These are phyloP conservation scores for Suillus subaureus DNA, from an alignment of 768 basidiomycete genomes.

Conservation along the genomic window DNA sequence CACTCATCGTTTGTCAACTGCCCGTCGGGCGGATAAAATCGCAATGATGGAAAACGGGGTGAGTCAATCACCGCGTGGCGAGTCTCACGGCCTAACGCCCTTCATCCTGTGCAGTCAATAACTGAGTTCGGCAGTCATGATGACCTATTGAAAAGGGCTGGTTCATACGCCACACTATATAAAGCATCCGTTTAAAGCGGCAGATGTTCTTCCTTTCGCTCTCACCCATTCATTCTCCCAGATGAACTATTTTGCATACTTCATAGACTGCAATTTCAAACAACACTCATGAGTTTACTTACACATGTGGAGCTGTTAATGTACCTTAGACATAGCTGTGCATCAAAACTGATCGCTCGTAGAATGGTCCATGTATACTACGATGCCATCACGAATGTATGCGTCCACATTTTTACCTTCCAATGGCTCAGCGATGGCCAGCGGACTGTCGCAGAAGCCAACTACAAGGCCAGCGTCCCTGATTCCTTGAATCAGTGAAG, in stretches of 20 bases:
- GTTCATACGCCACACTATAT: conserved; percentile 71
- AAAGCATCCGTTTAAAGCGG: conserved; percentile 59
- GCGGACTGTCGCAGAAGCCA: conserved; percentile 72
- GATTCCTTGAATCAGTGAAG: conserved; percentile 86
- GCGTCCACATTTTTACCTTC: conserved; percentile 66
- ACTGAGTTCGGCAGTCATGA: conserved; percentile 77
- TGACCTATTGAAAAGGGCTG: conserved; percentile 59
- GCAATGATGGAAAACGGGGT: conserved; percentile 84
- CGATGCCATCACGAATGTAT: conserved; percentile 59
- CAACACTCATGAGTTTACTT: conserved; percentile 23
- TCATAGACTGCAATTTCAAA: conserved; percentile 14
- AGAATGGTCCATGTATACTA: conserved; percentile 69
- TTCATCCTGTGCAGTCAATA: conserved; percentile 52
- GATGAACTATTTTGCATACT: conserved; percentile 22
- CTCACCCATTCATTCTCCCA: conserved; percentile 8
- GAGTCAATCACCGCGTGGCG: conserved; percentile 21
- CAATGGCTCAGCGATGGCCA: conserved; percentile 39
- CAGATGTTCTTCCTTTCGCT: background rate
- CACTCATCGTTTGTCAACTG: conserved; percentile 80
- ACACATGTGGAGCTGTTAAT: conserved; percentile 18
- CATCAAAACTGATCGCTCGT: conserved; percentile 45
- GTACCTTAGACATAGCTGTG: conserved; percentile 23
- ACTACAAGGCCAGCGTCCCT: conserved; percentile 88
- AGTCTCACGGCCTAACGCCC: conserved; percentile 24
- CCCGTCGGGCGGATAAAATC: conserved; percentile 82